Percentiles rank a stretch among this genome's conserved stretches.
Conservation (phyloP, 495 filamentous ascomycete species). For the Tricharina praecox region DNA sequence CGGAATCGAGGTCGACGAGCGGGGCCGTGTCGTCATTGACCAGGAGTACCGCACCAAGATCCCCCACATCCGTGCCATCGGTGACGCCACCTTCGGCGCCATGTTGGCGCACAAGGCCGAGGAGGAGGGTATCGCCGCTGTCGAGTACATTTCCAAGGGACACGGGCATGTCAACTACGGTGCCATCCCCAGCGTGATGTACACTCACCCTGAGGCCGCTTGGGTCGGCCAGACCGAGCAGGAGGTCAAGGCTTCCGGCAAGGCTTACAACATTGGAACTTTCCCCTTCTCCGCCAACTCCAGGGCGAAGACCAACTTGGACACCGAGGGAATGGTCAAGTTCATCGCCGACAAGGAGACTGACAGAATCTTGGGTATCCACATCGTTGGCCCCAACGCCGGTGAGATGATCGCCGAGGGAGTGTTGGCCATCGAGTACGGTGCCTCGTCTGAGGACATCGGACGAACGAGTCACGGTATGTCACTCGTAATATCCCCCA, state of each 20-base stretch:
- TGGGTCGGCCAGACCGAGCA: conserved; percentile 98
- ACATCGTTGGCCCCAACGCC: conserved; percentile 90
- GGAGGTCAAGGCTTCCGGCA: conserved; percentile 72
- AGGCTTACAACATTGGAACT: conserved; percentile 76
- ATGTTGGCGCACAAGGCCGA: conserved; percentile 99
- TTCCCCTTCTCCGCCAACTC: conserved; percentile 98
- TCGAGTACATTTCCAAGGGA: conserved; percentile 94
- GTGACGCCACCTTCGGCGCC: conserved; percentile 92
- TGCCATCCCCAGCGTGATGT: conserved; percentile 97
- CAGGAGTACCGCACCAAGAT: conserved; percentile 95
- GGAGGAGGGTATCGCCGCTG: conserved; percentile 84
- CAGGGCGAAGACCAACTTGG: conserved; percentile 94
- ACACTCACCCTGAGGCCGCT: conserved; percentile 94
- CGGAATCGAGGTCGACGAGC: conserved; percentile 84
- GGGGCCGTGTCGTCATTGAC: conserved; percentile 88
- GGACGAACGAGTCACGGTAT: conserved; percentile 74
- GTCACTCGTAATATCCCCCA: background rate
- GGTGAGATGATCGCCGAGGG: conserved; percentile 99
- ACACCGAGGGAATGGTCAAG: conserved; percentile 93
- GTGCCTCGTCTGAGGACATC: conserved; percentile 86
- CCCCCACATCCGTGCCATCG: conserved; percentile 89
- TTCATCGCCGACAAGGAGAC: conserved; percentile 94
- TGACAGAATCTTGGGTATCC: conserved; percentile 81
- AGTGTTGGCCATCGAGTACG: conserved; percentile 88
- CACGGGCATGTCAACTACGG: conserved; percentile 98